A percentile compares a stretch with the other conserved stretches of the same genome.
Conservation (phyloP, 352 stramenopile genomes). For the Globisporangium spinosum region DNA sequence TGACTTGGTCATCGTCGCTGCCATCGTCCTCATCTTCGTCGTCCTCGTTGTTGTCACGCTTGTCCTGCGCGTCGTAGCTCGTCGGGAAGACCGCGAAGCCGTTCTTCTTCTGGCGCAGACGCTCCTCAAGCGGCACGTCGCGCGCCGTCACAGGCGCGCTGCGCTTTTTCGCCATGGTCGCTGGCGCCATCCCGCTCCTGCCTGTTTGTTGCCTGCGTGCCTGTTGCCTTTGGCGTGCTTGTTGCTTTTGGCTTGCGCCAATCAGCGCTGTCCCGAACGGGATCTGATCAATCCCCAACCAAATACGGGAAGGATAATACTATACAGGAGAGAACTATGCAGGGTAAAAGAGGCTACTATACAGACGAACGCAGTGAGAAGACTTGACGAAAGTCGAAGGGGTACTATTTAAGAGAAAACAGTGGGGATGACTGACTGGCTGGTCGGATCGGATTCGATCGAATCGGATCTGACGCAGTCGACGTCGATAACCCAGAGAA, state of each 20-base stretch:
- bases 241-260: slow-evolving; percentile 3
- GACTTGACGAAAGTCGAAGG: background rate
- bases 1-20: background rate
- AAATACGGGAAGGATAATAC: background rate
- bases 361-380: background rate
- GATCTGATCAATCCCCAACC: background rate
- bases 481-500: background rate
- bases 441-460: background rate
- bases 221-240: background rate
- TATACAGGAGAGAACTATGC: background rate
- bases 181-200: slow-evolving; percentile 5
- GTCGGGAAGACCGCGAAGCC: slow-evolving; percentile 46
- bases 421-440: background rate
- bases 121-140: slow-evolving; percentile 78
- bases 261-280: slow-evolving; percentile 13
- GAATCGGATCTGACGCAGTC: background rate
- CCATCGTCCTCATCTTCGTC: background rate
- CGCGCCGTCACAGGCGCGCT: slow-evolving; percentile 20
- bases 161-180: slow-evolving; percentile 14
- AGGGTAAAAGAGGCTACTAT: background rate
- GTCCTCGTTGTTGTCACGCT: background rate
- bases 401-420: background rate
- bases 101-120: slow-evolving; percentile 73
- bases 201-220: background rate
- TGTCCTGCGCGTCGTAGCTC: background rate